Base-by-base conservation (phyloP, 1,284 basidiomycete species). In the Cryptococcus sp. region DNA sequence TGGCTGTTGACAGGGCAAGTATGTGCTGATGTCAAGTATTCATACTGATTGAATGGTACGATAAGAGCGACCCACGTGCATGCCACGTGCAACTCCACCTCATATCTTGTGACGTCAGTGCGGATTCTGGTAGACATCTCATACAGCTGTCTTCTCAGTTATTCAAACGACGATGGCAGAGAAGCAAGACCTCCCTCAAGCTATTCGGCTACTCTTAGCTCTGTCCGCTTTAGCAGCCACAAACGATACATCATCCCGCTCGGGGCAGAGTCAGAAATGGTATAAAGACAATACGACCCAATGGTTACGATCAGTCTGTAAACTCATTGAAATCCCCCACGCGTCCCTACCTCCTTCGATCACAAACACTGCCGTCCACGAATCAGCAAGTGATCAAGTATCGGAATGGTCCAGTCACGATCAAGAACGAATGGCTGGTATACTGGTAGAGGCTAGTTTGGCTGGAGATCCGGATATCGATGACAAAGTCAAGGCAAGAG, bases 361-460 rank as follows among this genome's bases (percentile, higher is more conserved):
- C 19, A 57, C 57, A 3, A 53, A 60, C 0, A 52, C 57, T 10
- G 57, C 61, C 22, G 67, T 73, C 9, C 50, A 52, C 0, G n/a
- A 41, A 1, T 61, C 62, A 1, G 67, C 69, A 0, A 47, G 52
- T 7, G 65, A 59, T 3, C 62, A 67, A 37, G 52, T 57, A 18
- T 49, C 47, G 0, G 63, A 64, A 13, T 70, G 70, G 70, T 46
- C 37, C 14, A 45, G 49, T 1, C 60, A 60, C 13, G 66, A 71
- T 16, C 52, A 51, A 41, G 39, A 39, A 2, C 52, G 62, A 1
- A 64, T 73, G 24, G 67, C 61, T 2, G 61, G 61, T 10, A 45
- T 66, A 10, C 52, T 71, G 2, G 52, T 72, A 9, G 69, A 71
- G 48, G 69, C 68, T 7, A 64, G 63, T 46, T 56, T 74, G 36